These are phyloP conservation scores for Alnus rubra DNA, from an alignment of 306 rosid genomes.

Conservation along the genomic window DNA sequence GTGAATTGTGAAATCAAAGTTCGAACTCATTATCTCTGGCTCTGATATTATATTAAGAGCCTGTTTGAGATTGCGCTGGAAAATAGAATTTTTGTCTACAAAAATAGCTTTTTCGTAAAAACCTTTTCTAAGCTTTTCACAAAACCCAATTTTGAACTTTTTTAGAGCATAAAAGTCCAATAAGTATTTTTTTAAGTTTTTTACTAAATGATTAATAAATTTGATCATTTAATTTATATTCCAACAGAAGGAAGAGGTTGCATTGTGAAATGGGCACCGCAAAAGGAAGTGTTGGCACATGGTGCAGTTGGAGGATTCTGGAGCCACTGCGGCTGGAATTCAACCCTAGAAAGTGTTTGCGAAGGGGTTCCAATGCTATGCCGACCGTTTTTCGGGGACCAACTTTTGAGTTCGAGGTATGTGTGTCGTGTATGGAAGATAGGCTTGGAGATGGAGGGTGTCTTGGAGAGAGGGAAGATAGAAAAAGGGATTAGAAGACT, in stretches of 20 bases:
- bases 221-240: too few relatives aligned
- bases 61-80: too few relatives aligned
- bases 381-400: not conserved
- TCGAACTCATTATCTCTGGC: too few relatives aligned
- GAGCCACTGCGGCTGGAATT: not conserved
- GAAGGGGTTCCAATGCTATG: constrained; percentile 7
- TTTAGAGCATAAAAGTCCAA: too few relatives aligned
- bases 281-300: not conserved
- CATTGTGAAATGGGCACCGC: constrained; percentile 5
- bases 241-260: not conserved
- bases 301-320: constrained; percentile 1
- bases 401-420: not conserved
- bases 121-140: too few relatives aligned
- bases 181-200: too few relatives aligned
- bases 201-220: too few relatives aligned
- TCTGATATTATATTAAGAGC: too few relatives aligned
- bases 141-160: too few relatives aligned
- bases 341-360: not conserved
- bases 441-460: constrained; percentile 5
- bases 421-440: not conserved
- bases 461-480: not conserved
- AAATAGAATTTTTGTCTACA: too few relatives aligned
- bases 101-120: too few relatives aligned
- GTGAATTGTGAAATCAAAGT: too few relatives aligned
- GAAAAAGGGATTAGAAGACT: not conserved